Base-by-base conservation (phyloP, 73 alveolate species). In the Stentor coeruleus region DNA sequence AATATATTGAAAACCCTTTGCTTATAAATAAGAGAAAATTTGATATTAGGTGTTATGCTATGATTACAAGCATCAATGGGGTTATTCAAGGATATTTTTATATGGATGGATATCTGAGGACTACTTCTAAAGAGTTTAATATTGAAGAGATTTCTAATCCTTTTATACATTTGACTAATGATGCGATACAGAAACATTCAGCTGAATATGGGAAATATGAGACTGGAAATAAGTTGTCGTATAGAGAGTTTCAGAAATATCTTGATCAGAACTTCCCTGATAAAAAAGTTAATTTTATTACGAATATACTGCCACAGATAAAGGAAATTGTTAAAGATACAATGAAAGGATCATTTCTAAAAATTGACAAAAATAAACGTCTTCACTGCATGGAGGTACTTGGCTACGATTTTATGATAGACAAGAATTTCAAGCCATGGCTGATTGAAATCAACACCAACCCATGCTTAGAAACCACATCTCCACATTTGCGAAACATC, bases 1-100 rank as follows among this genome's bases (percentile, higher is more conserved):
- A 93, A 91, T 97, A 97, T 82, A 94, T 97, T 74, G 97, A 95
- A 40, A 95, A 95, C 77, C 99, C 99, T 3, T 84, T 97, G 59
- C 90, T 97, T 35, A 93, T 93, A 74, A 82, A 94, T 41, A 94
- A 94, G 72, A 88, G 99, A 72, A 97, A 97, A 88, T 97, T 97
- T 81, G 99, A 97, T 88, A 95, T 97, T 15, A 81, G 99, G 75
- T 88, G 97, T 79, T 97, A 90, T 74, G 95, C 91, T 72, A 87
- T 93, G 74, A 87, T 93, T 40, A 92, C 96, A 39, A 73, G 93
- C 30, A 83, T 90, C 14, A 93, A 93, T 74, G 96, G 96, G 3
- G 91, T 91, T 86, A 75, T 90, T 35, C 86, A 91, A 80, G 99
- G 97, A 31, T 93, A 85, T 75, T 91, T 86, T 81, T 94, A 89